A percentile compares a stretch with the other conserved stretches of the same genome.
phyloP scores from a whole-genome alignment of 2,329 filamentous ascomycete genomes.

The Pseudocercospora musae region DNA sequence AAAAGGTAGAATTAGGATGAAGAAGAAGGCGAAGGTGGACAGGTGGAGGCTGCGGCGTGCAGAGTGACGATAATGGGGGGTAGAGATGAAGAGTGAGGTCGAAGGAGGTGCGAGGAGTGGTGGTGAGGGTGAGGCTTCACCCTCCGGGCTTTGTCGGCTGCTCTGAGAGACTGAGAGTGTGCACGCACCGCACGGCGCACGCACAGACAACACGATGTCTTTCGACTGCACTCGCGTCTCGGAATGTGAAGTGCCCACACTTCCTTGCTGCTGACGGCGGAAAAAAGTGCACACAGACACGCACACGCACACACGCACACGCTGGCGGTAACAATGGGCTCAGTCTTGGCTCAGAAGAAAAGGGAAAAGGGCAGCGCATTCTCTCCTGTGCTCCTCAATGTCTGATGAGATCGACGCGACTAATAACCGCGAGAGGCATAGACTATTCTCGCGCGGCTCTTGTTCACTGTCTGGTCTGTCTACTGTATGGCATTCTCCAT shows the following conservation, averaged over 20 bases:
- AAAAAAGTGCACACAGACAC: not conserved
- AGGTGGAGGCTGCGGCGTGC: not conserved
- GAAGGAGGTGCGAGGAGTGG: not conserved
- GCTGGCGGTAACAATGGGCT: too few species aligned
- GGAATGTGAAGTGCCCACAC: not conserved
- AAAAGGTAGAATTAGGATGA: not conserved
- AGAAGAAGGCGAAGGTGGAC: not conserved
- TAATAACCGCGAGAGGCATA: not conserved
- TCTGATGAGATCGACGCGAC: not conserved
- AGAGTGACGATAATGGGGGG: constrained; percentile 7
- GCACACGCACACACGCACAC: too few species aligned
- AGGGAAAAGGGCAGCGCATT: not conserved
- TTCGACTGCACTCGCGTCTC: not conserved
- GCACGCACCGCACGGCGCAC: not conserved
- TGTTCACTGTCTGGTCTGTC: too few species aligned
- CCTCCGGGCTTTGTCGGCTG: not conserved
- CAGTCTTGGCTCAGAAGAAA: too few species aligned
- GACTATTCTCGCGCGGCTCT: not conserved
- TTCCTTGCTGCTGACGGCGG: not conserved
- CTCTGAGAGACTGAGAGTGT: too few species aligned
- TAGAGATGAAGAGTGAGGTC: constrained; percentile 1
- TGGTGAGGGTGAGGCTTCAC: not conserved
- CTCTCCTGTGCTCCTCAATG: not conserved
- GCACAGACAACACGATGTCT: not conserved
- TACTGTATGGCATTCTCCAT: not conserved